Conservation (phyloP, 805 yeast species). For the Zygotorulaspora chibaensis region DNA sequence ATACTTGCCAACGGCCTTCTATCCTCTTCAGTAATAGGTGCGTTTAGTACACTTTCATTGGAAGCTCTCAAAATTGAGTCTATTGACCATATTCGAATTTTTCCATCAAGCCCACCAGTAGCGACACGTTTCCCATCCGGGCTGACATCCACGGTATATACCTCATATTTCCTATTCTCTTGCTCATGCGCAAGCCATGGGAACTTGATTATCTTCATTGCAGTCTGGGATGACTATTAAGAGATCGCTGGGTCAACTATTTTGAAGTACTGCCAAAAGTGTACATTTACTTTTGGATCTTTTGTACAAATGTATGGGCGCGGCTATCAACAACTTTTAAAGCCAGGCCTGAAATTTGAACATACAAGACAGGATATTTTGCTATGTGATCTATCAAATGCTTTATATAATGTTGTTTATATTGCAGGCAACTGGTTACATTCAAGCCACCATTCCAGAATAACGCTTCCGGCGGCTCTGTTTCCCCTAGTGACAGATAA, state of each 20-base stretch:
- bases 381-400: not conserved
- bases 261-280: not conserved
- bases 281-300: not conserved
- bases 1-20: slow-evolving; percentile 73
- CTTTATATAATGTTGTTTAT: not conserved
- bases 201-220: slow-evolving; percentile 62
- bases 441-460: slow-evolving; percentile 62
- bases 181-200: slow-evolving; percentile 75
- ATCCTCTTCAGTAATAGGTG: slow-evolving; percentile 18
- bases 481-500: slow-evolving; percentile 62
- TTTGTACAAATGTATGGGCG: slow-evolving; percentile 9
- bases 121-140: slow-evolving; percentile 83
- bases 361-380: not conserved
- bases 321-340: slow-evolving; percentile 10
- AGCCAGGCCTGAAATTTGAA: not conserved
- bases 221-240: not conserved
- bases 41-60: slow-evolving; percentile 7
- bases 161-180: slow-evolving; percentile 75
- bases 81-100: slow-evolving; percentile 83
- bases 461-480: slow-evolving; percentile 52
- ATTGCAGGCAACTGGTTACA: slow-evolving; percentile 44
- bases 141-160: slow-evolving; percentile 76
- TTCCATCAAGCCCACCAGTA: slow-evolving; percentile 92
- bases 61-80: slow-evolving; percentile 47
- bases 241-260: not conserved